A percentile compares a stretch with the other conserved stretches of the same genome.
These are phyloP conservation scores for Juglanconis juglandina DNA, from an alignment of 2,329 filamentous ascomycete species.

Conservation along the genomic window DNA sequence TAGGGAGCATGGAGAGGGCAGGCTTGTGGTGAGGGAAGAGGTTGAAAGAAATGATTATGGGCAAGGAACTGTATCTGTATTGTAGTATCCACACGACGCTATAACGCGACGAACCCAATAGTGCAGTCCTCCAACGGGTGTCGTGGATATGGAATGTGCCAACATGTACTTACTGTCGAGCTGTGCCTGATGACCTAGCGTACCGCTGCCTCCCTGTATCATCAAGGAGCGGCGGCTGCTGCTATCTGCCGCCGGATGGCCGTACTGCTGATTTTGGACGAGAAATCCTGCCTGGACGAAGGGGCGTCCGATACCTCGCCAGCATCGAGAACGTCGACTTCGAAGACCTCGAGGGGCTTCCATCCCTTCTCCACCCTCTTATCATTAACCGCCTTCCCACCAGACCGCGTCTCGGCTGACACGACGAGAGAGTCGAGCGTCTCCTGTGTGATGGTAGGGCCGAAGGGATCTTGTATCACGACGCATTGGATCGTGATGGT, in stretches of 20 bases:
- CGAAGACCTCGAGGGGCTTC: constrained; percentile 73
- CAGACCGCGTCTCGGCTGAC: constrained; percentile 80
- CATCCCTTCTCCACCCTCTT: constrained; percentile 74
- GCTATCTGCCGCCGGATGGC: constrained; percentile 62
- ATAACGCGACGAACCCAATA: background rate
- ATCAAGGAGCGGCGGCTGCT: constrained; percentile 21
- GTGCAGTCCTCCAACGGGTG: background rate
- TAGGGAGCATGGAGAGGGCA: no score
- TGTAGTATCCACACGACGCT: no score
- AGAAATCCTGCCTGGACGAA: constrained; percentile 59
- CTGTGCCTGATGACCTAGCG: background rate
- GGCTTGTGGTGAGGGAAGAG: no score
- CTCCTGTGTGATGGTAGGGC: constrained; percentile 82
- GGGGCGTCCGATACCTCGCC: constrained; percentile 47
- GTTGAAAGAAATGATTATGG: no score
- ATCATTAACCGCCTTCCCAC: constrained; percentile 83
- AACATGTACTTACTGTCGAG: background rate
- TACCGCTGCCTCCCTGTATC: background rate
- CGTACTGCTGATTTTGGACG: constrained; percentile 87
- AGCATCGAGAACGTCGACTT: constrained; percentile 82
- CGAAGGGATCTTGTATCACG: constrained; percentile 82
- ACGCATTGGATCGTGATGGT: constrained; percentile 71
- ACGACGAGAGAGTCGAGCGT: constrained; percentile 77
- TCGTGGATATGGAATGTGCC: background rate
- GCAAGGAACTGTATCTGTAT: no score